Conservation (phyloP, 139 green algal genomes). For the Chlamydomonas applanata region DNA sequence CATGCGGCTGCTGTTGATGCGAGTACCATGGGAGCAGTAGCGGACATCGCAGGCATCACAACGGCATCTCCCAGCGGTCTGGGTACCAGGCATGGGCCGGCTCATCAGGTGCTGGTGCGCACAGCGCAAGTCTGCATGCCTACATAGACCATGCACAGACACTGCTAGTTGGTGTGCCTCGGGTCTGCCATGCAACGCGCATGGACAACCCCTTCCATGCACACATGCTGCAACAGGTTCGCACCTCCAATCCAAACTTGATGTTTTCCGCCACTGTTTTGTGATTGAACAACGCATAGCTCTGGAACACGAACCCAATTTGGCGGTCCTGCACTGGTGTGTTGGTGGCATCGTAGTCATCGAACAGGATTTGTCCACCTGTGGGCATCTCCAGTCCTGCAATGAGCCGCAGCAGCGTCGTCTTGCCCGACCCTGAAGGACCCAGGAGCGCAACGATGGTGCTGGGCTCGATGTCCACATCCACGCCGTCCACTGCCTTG, state of each 20-base stretch:
- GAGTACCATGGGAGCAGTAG: too few relatives aligned
- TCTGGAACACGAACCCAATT: constrained; percentile 89
- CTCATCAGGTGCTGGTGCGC: background rate
- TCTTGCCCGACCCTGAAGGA: constrained; percentile 78
- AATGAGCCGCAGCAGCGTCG: constrained; percentile 82
- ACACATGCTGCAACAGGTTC: too few relatives aligned
- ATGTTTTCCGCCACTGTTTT: constrained; percentile 91
- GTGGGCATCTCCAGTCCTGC: constrained; percentile 76
- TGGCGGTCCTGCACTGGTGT: constrained; percentile 51
- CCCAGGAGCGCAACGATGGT: constrained; percentile 77
- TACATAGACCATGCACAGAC: background rate
- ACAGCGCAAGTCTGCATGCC: background rate
- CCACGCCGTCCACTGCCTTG: constrained; percentile 63
- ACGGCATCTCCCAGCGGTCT: too few relatives aligned
- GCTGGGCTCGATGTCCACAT: constrained; percentile 61
- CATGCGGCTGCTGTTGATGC: too few relatives aligned
- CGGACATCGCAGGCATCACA: too few relatives aligned
- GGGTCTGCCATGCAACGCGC: background rate
- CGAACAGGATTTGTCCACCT: constrained; percentile 72
- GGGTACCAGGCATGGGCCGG: too few relatives aligned
- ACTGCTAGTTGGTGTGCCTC: too few relatives aligned
- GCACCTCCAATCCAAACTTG: constrained; percentile 77
- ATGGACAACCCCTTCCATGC: too few relatives aligned
- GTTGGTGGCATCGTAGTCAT: constrained; percentile 59
- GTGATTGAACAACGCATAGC: constrained; percentile 91